Conservation (phyloP, 352 stramenopile species). For the Globisporangium apiculatum region DNA sequence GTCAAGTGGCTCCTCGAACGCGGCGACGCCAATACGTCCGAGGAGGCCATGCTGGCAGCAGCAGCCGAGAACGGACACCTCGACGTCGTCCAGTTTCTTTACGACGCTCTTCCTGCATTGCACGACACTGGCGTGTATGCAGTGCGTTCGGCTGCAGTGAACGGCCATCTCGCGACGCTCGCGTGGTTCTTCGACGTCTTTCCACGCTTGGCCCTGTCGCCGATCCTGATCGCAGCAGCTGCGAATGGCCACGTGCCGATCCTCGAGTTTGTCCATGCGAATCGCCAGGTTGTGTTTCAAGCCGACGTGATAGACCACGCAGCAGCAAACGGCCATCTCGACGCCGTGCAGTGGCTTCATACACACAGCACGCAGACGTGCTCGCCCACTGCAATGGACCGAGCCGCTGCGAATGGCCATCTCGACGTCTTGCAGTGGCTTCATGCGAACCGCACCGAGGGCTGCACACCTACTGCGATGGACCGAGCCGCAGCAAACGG, state of each 20-base stretch:
- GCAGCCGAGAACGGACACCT: background rate
- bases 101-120: background rate
- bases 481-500: background rate
- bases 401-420: background rate
- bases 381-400: constrained; percentile 11
- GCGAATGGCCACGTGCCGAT: constrained; percentile 1
- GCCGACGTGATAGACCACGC: background rate
- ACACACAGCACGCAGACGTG: constrained; percentile 7
- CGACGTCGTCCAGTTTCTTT: background rate
- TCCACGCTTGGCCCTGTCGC: background rate
- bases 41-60: background rate
- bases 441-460: background rate
- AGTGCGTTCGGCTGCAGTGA: background rate
- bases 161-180: constrained; percentile 9
- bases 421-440: constrained; percentile 2
- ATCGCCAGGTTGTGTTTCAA: background rate
- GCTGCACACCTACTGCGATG: constrained; percentile 12
- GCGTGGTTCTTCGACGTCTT: constrained; percentile 8
- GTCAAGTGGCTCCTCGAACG: background rate
- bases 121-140: background rate
- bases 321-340: background rate
- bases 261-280: constrained; percentile 1
- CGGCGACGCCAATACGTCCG: background rate
- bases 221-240: constrained; percentile 8
- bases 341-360: constrained; percentile 5